phyloP scores from a whole-genome alignment of 176 grass and related monocot genomes.

The Olyra latifolia region DNA sequence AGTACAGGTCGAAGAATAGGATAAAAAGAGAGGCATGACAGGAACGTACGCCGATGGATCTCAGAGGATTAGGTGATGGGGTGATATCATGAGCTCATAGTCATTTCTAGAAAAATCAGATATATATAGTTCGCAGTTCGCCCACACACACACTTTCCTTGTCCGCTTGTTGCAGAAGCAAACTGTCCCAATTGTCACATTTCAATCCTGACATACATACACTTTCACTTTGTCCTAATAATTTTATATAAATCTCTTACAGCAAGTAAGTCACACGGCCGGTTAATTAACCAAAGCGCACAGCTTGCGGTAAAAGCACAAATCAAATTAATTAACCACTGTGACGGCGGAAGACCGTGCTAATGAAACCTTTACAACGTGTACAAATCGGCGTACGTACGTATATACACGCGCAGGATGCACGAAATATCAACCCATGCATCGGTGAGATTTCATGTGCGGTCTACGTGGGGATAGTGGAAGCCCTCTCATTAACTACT shows the following conservation, averaged over 20 bases:
- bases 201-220: background rate
- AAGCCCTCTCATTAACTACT: too few species aligned
- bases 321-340: background rate
- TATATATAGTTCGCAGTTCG: constrained; percentile 14
- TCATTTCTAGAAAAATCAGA: constrained; percentile 12
- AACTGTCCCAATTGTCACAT: constrained; percentile 22
- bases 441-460: constrained; percentile 36
- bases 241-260: background rate
- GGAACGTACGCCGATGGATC: background rate
- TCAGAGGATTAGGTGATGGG: constrained; percentile 64
- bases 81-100: constrained; percentile 50
- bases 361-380: background rate
- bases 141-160: background rate
- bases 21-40: constrained; percentile 19
- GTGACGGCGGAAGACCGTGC: background rate
- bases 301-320: background rate
- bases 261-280: background rate
- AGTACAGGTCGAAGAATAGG: constrained; percentile 4
- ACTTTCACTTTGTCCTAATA: background rate
- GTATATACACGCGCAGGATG: background rate
- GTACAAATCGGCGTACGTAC: too few species aligned
- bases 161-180: constrained; percentile 28
- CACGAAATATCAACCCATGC: background rate
- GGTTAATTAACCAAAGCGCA: background rate
- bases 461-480: too few species aligned